Base-by-base conservation (phyloP, 1,284 basidiomycete genomes). In the Marasmius sp. region DNA sequence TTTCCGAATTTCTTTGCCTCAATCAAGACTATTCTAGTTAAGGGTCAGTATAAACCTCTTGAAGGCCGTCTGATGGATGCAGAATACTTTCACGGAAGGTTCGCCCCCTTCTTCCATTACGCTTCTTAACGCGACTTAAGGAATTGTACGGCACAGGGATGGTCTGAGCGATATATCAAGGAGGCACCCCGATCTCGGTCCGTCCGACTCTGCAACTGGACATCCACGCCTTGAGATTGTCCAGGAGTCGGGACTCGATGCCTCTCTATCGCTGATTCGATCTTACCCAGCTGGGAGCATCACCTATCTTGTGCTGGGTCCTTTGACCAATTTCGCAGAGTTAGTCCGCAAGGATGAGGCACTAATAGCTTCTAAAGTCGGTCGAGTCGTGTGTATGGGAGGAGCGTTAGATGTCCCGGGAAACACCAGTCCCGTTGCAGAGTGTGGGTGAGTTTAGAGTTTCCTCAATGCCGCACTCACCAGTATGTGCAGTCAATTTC, bases 321-420 rank as follows among this genome's bases (percentile, higher is more conserved):
- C 96, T 5, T 77, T 95, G 62, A 98, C 95, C 18, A 96, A 93
- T 70, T 79, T 98, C 33, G 93, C 94, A 1, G 78, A 80, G 45
- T 81, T 92, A 54, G 79, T 91, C 72, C 82, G 81, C 10, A 72
- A 81, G 55, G 84, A 93, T 68, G 81, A 84, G 1, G 73, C 78
- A 37, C 78, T 85, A 1, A 74, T 89, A 16, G 79, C 80, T 11
- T 79, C 89, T 1, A 85, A 84, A 38, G 82, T 92, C 43, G 91
- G 89, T 16, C 83, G 87, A 12, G 81, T 98, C 33, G 79, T 96
- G 18, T 89, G 89, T 72, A 98, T 98, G 95, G 97, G 96, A n/a
- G 96, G 95, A n/a, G 89, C 93, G 1, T 76, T 98, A 36, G 95
- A 98, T 67, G 92, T 93, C 18, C 94, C 95, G 0, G 96, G 96